Conservation (phyloP, 2,329 filamentous ascomycete species). For the Diaporthe amygdali region DNA sequence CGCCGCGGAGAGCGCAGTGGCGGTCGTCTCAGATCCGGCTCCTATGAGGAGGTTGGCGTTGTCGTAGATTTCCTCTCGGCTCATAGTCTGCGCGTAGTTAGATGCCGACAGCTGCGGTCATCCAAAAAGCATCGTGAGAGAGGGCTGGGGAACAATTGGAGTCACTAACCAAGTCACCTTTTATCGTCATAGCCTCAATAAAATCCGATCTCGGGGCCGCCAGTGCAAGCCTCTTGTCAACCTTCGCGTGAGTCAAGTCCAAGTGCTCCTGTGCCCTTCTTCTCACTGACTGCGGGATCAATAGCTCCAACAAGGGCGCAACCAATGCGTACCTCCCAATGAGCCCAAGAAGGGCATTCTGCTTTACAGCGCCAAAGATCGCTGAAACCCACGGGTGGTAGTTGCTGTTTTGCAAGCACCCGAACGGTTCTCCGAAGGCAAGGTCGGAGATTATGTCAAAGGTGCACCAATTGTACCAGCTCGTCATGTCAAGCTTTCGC, state of each 20-base stretch:
- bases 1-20: constrained; percentile 28
- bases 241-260: neutral
- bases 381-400: neutral
- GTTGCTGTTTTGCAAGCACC: neutral
- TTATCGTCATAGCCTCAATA: constrained; percentile 30
- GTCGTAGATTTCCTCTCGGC: neutral
- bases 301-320: neutral
- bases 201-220: constrained; percentile 27
- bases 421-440: constrained; percentile 12
- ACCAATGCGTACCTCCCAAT: neutral
- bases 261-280: neutral
- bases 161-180: constrained; percentile 23
- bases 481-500: neutral
- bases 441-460: constrained; percentile 33
- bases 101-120: neutral
- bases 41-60: constrained; percentile 19
- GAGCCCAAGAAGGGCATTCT: neutral
- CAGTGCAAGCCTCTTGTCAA: neutral
- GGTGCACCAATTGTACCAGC: constrained; percentile 39
- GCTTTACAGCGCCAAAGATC: neutral
- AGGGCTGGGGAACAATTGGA: neutral
- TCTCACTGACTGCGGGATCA: neutral
- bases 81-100: neutral
- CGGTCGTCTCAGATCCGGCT: constrained; percentile 31
- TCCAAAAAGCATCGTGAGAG: too few species aligned